Conservation (phyloP, 352 stramenopile species). For the Aphanomyces invadans region DNA sequence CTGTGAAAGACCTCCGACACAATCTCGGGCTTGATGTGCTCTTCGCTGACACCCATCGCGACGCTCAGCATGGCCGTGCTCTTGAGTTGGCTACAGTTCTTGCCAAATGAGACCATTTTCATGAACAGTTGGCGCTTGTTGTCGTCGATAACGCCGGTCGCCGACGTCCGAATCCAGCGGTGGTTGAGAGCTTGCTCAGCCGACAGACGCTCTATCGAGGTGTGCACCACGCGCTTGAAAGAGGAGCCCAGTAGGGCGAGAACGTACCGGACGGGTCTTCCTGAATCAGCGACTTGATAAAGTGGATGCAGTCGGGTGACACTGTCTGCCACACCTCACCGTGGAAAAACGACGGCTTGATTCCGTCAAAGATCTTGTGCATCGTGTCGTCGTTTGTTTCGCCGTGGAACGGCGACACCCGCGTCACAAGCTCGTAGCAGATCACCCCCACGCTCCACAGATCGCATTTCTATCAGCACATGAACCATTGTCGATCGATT, state of each 20-base stretch:
- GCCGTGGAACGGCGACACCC: constrained; percentile 60
- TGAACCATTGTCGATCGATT: no score
- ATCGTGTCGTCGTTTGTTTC: constrained; percentile 68
- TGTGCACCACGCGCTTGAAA: no score
- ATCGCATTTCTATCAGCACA: constrained; percentile 64
- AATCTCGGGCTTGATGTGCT: constrained; percentile 67
- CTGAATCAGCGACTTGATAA: constrained; percentile 76
- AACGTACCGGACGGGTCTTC: constrained; percentile 44
- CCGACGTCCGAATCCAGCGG: constrained; percentile 42
- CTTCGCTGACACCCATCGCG: constrained; percentile 59
- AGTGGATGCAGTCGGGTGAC: constrained; percentile 54
- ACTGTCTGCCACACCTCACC: constrained; percentile 56
- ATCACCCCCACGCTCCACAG: constrained; percentile 76
- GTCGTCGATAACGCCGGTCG: constrained; percentile 34
- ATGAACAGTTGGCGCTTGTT: constrained; percentile 61
- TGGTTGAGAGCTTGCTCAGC: constrained; percentile 58
- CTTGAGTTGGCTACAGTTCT: constrained; percentile 59
- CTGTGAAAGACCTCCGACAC: constrained; percentile 78
- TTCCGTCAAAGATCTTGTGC: constrained; percentile 72
- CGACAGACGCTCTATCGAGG: constrained; percentile 43
- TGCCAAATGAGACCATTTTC: constrained; percentile 73
- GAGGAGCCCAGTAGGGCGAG: not conserved
- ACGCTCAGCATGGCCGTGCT: constrained; percentile 65
- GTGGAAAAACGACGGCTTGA: constrained; percentile 50
- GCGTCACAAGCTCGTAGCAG: constrained; percentile 63